These are phyloP conservation scores for Diplocarpon rosae DNA, from an alignment of 2,329 filamentous ascomycete genomes.

Conservation along the genomic window DNA sequence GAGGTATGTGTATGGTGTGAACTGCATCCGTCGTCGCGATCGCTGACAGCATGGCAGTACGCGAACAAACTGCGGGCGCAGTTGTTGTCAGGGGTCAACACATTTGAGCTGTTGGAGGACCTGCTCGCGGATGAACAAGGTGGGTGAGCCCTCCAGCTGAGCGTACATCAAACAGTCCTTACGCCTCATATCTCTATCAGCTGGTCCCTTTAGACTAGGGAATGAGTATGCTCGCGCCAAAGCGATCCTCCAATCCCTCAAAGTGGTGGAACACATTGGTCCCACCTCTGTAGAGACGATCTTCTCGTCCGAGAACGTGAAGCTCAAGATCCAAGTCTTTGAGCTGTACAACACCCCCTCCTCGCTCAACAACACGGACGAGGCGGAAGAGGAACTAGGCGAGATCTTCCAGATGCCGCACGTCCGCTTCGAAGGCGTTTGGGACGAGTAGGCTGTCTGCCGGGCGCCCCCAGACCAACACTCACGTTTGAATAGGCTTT, in stretches of 20 bases:
- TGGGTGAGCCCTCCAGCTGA: constrained; percentile 1
- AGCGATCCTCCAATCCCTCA: constrained; percentile 14
- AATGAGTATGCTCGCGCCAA: constrained; percentile 5
- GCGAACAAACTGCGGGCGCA: constrained; percentile 7
- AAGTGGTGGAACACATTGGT: constrained; percentile 20
- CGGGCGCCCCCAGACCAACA: not conserved
- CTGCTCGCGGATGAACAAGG: constrained; percentile 11
- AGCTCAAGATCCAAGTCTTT: constrained; percentile 16
- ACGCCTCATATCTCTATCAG: not conserved
- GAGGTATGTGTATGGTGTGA: not conserved
- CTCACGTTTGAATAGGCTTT: constrained; percentile 16
- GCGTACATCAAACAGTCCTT: not conserved
- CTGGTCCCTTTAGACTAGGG: constrained; percentile 9
- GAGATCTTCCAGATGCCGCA: constrained; percentile 22
- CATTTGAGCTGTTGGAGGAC: constrained; percentile 14
- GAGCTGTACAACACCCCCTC: constrained; percentile 5
- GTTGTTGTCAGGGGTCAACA: constrained; percentile 5
- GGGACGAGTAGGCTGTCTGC: constrained; percentile 19
- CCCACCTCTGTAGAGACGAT: constrained; percentile 5
- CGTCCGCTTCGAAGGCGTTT: constrained; percentile 16
- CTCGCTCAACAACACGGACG: not conserved
- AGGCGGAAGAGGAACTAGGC: constrained; percentile 13
- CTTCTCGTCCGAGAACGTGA: constrained; percentile 11
- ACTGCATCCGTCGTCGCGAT: not conserved
- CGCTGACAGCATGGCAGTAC: not conserved